phyloP scores from a whole-genome alignment of 2,329 filamentous ascomycete genomes.

The Talaromyces marneffei region DNA sequence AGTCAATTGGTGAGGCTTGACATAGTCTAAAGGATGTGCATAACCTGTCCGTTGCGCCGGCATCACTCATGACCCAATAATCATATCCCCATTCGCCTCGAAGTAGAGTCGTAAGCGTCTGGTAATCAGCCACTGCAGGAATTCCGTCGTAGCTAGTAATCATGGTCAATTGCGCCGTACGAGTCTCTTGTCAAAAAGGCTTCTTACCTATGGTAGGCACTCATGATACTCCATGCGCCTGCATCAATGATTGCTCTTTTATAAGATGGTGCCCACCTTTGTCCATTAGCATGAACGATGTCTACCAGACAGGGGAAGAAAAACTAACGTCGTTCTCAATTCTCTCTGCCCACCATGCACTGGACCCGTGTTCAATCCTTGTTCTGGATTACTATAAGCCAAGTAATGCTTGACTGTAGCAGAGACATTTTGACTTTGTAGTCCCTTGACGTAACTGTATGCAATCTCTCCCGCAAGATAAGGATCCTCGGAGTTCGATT shows the following conservation, averaged over 20 bases:
- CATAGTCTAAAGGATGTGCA: constrained; percentile 62
- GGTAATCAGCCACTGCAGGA: constrained; percentile 60
- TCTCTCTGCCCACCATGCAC: constrained; percentile 53
- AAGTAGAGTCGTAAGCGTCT: constrained; percentile 62
- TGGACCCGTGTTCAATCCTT: constrained; percentile 63
- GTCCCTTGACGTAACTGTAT: constrained; percentile 54
- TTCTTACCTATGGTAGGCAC: constrained; percentile 58
- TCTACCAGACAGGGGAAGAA: constrained; percentile 16
- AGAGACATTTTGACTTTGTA: constrained; percentile 61
- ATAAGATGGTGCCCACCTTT: constrained; percentile 51
- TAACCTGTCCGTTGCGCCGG: constrained; percentile 64
- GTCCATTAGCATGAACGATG: not conserved
- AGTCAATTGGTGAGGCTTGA: constrained; percentile 54
- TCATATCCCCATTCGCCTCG: constrained; percentile 68
- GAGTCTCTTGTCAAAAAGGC: not conserved
- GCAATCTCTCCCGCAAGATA: constrained; percentile 64
- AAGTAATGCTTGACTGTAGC: constrained; percentile 73
- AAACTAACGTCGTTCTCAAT: constrained; percentile 51
- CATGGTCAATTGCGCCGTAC: not conserved
- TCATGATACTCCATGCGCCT: constrained; percentile 65
- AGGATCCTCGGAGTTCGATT: constrained; percentile 65
- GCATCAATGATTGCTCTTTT: constrained; percentile 66
- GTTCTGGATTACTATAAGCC: constrained; percentile 62
- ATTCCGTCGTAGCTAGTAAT: constrained; percentile 58
- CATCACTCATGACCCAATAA: constrained; percentile 61